Base-by-base conservation (phyloP, 495 filamentous ascomycete genomes). In the Coniosporium apollinis region DNA sequence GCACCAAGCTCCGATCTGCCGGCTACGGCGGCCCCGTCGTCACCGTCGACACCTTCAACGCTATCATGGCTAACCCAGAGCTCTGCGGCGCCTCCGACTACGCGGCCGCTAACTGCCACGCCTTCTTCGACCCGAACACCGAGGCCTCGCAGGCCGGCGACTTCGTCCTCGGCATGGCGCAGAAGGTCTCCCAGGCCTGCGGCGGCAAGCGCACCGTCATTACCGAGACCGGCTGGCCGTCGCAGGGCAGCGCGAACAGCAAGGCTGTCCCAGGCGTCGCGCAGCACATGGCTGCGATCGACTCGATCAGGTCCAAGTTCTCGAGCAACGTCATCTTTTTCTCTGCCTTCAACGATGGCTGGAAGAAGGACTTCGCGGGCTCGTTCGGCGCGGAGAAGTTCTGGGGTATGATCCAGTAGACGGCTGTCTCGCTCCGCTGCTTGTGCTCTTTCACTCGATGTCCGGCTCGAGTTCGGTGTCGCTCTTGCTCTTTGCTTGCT, bases 181-280 rank as follows among this genome's bases (percentile, higher is more conserved):
- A 57, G 14, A 59, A 60, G 19, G 66, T 92, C 25, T 56, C 57
- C 11, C 48, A 59, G 0, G 61, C 62, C n/a, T 66, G 62, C 31
- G 56, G 60, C 16, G 65, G 64, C 10, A 81, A 79, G 48, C 56
- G 55, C 3, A 62, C 65, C 8, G 46, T 77, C 16, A 70, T 79
- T 30, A 81, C 74, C 3, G 85, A 94, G 57, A 72, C 74, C 2
- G 85, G 85, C n/a, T 94, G 84, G 84, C 85, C 85, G 14, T 60
- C 56, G 41, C 45, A 64, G 30, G 84, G 85, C 3, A 39, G 60
- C 3, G 34, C 69, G 7, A 84, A 86, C 44, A 66, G 69, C 0
- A 37, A 42, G 15, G 81, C 80, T 17, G 64, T 82, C 1, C 77
- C 82, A 0, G 69, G 70, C 4, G 38, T 46, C 11, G 55, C 59